Base-by-base conservation (phyloP, 108 stramenopile genomes). In the Nitzschia inconspicua region DNA sequence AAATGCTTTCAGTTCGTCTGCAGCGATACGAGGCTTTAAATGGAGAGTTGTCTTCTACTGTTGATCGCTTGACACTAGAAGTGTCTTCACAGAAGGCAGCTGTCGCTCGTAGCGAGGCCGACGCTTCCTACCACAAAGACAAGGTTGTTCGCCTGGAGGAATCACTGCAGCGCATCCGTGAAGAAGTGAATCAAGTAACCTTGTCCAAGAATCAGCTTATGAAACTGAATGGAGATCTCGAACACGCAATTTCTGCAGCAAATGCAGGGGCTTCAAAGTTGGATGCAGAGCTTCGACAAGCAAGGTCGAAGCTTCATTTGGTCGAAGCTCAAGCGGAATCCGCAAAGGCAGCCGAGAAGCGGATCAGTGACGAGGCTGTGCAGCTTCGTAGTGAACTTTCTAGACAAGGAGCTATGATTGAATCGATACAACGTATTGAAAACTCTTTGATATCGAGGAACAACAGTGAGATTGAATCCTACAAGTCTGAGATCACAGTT, bases 351-450 rank as follows among this genome's bases (percentile, higher is more conserved):
- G 59, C 82, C 7, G 88, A 93, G 51, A 48, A 54, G 43, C 71
- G 92, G 6, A 52, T 83, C 9, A 40, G 64, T 14, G 64, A 82
- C 10, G 86, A 93, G 34, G 57, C 70, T 1, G 60, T 55, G 18
- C 72, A 77, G 22, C 73, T 95, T 22, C 79, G 90, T 31, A 57
- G 48, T 20, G 94, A 95, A 52, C 57, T 88, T 57, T 60, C 85
- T 11, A 39, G 76, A 37, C 83, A 90, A 53, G 94, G 78, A 35
- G 52, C 85, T 39, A 59, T 95, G 25, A 62, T 84, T 8, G 74
- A 88, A 27, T 75, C 82, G 2, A 67, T 95, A 24, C 84, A 89
- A 47, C 75, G 86, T 11, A 90, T 95, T 48, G 90, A 95, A 56
- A 76, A 85, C 0, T 83, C 78, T 24, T 71, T 95, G 26, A 53